Conservation (phyloP, 2,329 filamentous ascomycete species). For the Trichoderma atrobrunneum region DNA sequence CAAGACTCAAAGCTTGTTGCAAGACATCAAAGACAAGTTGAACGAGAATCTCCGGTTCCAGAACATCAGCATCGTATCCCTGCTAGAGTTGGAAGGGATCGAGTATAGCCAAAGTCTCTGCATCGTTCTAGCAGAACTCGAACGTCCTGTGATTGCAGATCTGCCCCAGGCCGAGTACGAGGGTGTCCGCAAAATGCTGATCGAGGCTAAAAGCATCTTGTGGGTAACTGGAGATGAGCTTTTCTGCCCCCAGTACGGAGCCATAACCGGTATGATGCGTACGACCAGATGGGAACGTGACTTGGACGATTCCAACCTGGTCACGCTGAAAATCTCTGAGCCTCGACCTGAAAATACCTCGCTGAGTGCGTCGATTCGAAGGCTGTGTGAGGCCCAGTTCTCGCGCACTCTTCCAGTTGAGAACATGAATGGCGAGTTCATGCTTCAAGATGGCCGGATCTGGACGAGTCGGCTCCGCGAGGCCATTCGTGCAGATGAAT, state of each 20-base stretch:
- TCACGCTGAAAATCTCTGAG: slow-evolving; percentile 6
- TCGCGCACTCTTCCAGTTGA: slow-evolving; percentile 3
- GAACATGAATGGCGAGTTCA: slow-evolving; percentile 19
- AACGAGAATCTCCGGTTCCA: slow-evolving; percentile 14
- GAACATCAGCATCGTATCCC: neutral
- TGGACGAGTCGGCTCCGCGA: slow-evolving; percentile 13
- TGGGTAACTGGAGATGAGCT: slow-evolving; percentile 20
- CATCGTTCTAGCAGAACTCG: slow-evolving; percentile 18
- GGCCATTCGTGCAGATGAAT: slow-evolving; percentile 11
- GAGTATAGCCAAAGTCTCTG: slow-evolving; percentile 16
- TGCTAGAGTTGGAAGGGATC: slow-evolving; percentile 10
- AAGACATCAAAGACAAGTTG: neutral
- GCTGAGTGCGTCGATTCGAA: slow-evolving; percentile 1
- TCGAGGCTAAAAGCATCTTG: slow-evolving; percentile 18
- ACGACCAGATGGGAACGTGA: slow-evolving; percentile 21
- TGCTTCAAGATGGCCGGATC: slow-evolving; percentile 13
- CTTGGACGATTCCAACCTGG: slow-evolving; percentile 18
- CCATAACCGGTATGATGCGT: slow-evolving; percentile 16
- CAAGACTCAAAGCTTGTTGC: neutral
- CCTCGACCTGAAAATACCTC: neutral
- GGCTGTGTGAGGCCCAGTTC: slow-evolving; percentile 20
- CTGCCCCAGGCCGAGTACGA: slow-evolving; percentile 16
- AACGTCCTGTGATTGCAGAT: slow-evolving; percentile 7
- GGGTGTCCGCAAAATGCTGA: slow-evolving; percentile 18
- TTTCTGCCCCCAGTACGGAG: slow-evolving; percentile 6